Percentiles rank a stretch among this genome's conserved stretches.
These are phyloP conservation scores for Nothophaeocryptopus gaeumannii DNA, from an alignment of 2,329 filamentous ascomycete species.

Conservation along the genomic window DNA sequence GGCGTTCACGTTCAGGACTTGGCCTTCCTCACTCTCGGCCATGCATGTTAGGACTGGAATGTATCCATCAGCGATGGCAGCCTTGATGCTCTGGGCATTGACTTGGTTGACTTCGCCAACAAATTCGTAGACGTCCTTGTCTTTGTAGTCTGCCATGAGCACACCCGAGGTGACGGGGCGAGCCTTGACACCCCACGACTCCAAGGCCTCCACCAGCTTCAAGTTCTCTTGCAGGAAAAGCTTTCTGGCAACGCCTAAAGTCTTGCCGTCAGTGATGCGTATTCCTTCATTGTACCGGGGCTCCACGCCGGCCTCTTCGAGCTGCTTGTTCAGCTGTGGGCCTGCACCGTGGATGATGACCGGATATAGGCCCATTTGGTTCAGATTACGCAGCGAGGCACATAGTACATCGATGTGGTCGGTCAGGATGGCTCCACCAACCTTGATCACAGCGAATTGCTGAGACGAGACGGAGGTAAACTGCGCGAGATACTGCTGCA, in stretches of 20 bases:
- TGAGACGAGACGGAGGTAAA: constrained; percentile 96
- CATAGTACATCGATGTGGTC: constrained; percentile 91
- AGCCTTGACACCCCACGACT: constrained; percentile 83
- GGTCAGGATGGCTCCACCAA: constrained; percentile 91
- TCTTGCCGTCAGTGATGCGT: constrained; percentile 92
- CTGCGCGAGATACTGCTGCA: constrained; percentile 95
- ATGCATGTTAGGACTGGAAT: constrained; percentile 93
- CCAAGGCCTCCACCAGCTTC: constrained; percentile 84
- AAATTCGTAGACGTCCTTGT: constrained; percentile 93
- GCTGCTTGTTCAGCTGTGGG: constrained; percentile 87
- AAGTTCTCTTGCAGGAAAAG: constrained; percentile 95
- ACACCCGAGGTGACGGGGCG: constrained; percentile 86
- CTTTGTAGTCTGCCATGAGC: constrained; percentile 88
- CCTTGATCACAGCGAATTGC: constrained; percentile 98
- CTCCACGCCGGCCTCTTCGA: constrained; percentile 88
- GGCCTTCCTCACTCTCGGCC: constrained; percentile 87
- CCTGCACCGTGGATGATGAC: constrained; percentile 94
- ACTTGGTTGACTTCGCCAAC: constrained; percentile 95
- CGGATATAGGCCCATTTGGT: constrained; percentile 90
- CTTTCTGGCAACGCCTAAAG: constrained; percentile 82
- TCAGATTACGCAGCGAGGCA: constrained; percentile 82
- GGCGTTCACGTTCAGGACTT: constrained; percentile 94
- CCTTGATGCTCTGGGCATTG: constrained; percentile 85
- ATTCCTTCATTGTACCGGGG: constrained; percentile 97
- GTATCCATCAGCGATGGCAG: constrained; percentile 84